phyloP scores from a whole-genome alignment of 2,329 filamentous ascomycete species.

The Incumbomyces delicatus region DNA sequence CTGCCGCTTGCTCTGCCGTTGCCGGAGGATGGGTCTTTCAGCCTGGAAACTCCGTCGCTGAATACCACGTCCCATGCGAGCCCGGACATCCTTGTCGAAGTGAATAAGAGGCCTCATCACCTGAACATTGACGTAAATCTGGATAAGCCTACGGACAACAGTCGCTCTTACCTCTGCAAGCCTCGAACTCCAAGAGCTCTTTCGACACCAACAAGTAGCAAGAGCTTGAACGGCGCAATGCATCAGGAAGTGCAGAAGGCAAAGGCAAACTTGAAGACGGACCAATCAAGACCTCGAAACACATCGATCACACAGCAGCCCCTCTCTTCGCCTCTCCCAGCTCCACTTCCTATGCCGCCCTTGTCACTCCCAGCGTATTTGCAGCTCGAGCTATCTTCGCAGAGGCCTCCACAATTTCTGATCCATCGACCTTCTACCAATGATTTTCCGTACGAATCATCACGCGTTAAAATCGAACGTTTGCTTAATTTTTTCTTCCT shows the following conservation, averaged over 20 bases:
- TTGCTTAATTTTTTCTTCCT: conserved; percentile 80
- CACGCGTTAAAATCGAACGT: conserved; percentile 81
- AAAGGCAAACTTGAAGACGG: not conserved
- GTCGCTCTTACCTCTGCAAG: not conserved
- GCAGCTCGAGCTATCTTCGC: conserved; percentile 54
- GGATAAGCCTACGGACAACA: not conserved
- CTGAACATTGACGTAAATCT: conserved; percentile 15
- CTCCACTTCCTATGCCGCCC: conserved; percentile 50
- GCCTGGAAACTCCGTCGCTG: not conserved
- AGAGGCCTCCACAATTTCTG: conserved; percentile 52
- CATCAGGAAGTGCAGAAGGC: not conserved
- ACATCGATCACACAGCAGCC: conserved; percentile 19
- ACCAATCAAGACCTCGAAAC: conserved; percentile 1
- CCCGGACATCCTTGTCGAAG: not conserved
- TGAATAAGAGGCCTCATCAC: conserved; percentile 10
- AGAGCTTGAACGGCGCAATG: not conserved
- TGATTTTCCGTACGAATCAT: conserved; percentile 79
- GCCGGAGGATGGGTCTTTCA: not conserved
- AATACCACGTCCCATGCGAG: not conserved
- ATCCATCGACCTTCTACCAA: conserved; percentile 48
- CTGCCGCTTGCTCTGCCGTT: too few species aligned
- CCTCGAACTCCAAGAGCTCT: conserved; percentile 7
- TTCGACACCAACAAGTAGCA: conserved; percentile 7
- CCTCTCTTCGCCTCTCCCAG: conserved; percentile 39
- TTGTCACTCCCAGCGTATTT: conserved; percentile 55